Base-by-base conservation (phyloP, 176 grass and related monocot species). In the Panicum miliaceum region DNA sequence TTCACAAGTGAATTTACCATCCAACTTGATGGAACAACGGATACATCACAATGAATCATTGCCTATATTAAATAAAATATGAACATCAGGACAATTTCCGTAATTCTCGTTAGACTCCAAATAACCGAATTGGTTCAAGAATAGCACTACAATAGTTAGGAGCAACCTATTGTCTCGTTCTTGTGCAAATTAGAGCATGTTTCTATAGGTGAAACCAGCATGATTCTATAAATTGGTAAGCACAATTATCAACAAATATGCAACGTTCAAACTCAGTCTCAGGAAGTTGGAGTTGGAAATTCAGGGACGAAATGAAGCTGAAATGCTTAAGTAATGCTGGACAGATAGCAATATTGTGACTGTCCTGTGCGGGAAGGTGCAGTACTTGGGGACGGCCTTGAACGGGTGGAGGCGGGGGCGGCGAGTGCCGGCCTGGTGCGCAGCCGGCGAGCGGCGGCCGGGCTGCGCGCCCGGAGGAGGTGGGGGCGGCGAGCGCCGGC, bases 351-450 rank as follows among this genome's bases (percentile, higher is more conserved):
- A 61, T n/a, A n/a, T n/a, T 64, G 43, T 14, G 2, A 82, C 73
- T 82, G n/a, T 95, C 93, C 92, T 98, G 89, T 98, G 96, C 32
- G 92, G 91, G 73, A 98, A 98, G 1, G 96, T 98, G 19, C 58
- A 84, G 85, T 93, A 86, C 68, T 95, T 98, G 48, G 96, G n/a
- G n/a, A n/a, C n/a, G n/a, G n/a, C n/a, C n/a, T n/a, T n/a, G n/a
- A n/a, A n/a, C n/a, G n/a, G n/a, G n/a, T n/a, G n/a, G n/a, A n/a
- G n/a, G n/a, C n/a, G n/a, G n/a, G n/a, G n/a, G n/a, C n/a, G n/a
- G n/a, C n/a, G n/a, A n/a, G n/a, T n/a, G n/a, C n/a, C n/a, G n/a
- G n/a, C n/a, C n/a, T n/a, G n/a, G n/a, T n/a, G n/a, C n/a, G n/a
- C n/a, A n/a, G n/a, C n/a, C n/a, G n/a, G n/a, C n/a, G n/a, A n/a